These are phyloP conservation scores for Plicaturopsis crispa DNA, from an alignment of 768 basidiomycete genomes.

Conservation along the genomic window DNA sequence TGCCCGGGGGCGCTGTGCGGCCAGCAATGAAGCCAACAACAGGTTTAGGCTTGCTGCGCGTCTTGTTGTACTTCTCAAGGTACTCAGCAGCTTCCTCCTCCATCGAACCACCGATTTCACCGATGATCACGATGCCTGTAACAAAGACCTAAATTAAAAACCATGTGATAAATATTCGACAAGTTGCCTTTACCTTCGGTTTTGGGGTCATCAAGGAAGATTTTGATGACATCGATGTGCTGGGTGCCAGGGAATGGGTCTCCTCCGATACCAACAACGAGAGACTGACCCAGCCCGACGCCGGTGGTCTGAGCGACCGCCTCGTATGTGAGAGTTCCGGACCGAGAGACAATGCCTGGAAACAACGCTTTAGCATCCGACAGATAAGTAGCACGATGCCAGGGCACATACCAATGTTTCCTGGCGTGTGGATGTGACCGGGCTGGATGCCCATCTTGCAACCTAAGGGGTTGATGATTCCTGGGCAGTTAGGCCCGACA, in stretches of 20 bases:
- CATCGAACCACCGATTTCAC: conserved; percentile 99
- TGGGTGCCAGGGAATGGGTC: conserved; percentile 96
- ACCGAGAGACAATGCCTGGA: conserved; percentile 88
- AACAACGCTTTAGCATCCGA: not conserved
- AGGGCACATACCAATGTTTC: conserved; percentile 72
- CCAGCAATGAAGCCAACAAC: conserved; percentile 98
- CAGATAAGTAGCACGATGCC: not conserved
- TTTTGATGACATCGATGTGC: conserved; percentile 91
- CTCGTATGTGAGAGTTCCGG: conserved; percentile 96
- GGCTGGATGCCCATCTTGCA: conserved; percentile 99
- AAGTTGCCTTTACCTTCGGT: conserved; percentile 69
- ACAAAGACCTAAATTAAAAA: conserved; percentile 6
- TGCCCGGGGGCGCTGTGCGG: conserved; percentile 93
- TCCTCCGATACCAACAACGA: conserved; percentile 96
- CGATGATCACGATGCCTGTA: conserved; percentile 91
- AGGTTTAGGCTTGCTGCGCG: conserved; percentile 79
- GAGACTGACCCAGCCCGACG: conserved; percentile 92
- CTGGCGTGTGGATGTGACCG: conserved; percentile 94
- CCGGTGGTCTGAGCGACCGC: conserved; percentile 96
- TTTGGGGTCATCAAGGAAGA: conserved; percentile 90
- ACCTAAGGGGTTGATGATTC: conserved; percentile 92
- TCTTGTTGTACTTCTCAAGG: conserved; percentile 89
- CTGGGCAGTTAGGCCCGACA: conserved; percentile 98
- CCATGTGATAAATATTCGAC: not conserved
- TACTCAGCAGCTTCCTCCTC: conserved; percentile 99